These are phyloP conservation scores for cucumber (Cucumis sativus) DNA, from an alignment of 306 rosid genomes.

Conservation along the genomic window Cucumber_9930_V3 NC_026657.2:32526001-32526500, in stretches of 20 bases:
- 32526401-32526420: slow-evolving; percentile 1
- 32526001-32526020: not conserved
- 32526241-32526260: slow-evolving; percentile 23
- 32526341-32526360: not conserved
- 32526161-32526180: slow-evolving; percentile 62
- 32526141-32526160: slow-evolving; percentile 1
- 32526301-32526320: not conserved
- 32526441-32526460: not conserved
- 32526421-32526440: not conserved
- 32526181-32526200: slow-evolving; percentile 87
- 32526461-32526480: not conserved
- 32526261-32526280: slow-evolving; percentile 19
- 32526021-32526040: not conserved
- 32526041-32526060: not conserved
- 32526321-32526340: not conserved
- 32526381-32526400: not conserved
- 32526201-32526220: slow-evolving; percentile 73
- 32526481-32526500: slow-evolving; percentile 1
- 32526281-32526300: slow-evolving; percentile 26
- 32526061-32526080: no score
- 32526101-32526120: not conserved
- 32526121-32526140: not conserved
- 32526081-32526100: no score
- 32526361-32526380: not conserved
- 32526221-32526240: slow-evolving; percentile 62